Evolutionary conservation across 805 yeast genomes (phyloP).

Genomic region (Suhomyces canberraensis): DNA sequence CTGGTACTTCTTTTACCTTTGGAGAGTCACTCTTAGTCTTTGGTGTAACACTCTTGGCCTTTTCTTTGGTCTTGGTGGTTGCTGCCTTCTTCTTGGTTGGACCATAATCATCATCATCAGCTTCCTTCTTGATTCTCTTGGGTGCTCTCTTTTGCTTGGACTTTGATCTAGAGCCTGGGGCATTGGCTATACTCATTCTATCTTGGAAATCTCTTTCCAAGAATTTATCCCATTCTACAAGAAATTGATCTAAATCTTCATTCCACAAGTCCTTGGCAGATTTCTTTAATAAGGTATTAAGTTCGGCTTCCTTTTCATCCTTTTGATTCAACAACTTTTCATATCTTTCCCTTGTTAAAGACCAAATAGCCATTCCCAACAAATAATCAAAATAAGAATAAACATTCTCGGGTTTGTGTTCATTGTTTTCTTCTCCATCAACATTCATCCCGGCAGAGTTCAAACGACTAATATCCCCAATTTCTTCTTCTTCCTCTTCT

Average conservation of each 20-base stretch:
- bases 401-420: constrained; percentile 50
- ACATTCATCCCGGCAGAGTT: constrained; percentile 20
- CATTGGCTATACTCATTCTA: constrained; percentile 49
- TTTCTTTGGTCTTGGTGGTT: not conserved
- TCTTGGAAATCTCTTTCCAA: constrained; percentile 60
- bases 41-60: not conserved
- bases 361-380: constrained; percentile 90
- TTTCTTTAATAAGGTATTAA: constrained; percentile 59
- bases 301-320: constrained; percentile 67
- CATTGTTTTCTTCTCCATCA: constrained; percentile 27
- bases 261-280: constrained; percentile 89
- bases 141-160: constrained; percentile 12
- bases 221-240: constrained; percentile 63
- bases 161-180: constrained; percentile 41
- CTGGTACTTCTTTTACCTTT: not conserved
- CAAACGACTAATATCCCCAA: constrained; percentile 28
- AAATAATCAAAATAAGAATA: constrained; percentile 78
- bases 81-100: constrained; percentile 7
- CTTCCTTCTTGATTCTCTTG: constrained; percentile 11
- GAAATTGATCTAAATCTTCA: constrained; percentile 73
- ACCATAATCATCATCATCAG: constrained; percentile 7
- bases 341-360: constrained; percentile 86
- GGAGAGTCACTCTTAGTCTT: not conserved
- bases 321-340: constrained; percentile 72
- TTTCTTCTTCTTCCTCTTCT: constrained; percentile 44